These are phyloP conservation scores for Alternaria longipes DNA, from an alignment of 2,329 filamentous ascomycete species.

Conservation along the genomic window DNA sequence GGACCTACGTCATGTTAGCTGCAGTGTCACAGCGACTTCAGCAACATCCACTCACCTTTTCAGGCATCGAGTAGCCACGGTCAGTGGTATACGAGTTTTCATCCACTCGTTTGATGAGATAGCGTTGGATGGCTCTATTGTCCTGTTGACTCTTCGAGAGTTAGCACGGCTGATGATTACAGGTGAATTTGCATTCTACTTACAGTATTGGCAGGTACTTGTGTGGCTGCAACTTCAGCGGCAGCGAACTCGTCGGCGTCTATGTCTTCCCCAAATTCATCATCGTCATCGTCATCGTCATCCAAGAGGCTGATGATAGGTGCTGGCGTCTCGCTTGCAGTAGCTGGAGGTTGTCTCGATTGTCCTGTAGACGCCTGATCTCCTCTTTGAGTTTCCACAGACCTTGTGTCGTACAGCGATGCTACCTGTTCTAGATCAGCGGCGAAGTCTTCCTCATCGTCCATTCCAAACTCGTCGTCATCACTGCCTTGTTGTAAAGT, in stretches of 20 bases:
- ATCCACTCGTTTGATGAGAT: constrained; percentile 78
- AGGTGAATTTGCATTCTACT: constrained; percentile 53
- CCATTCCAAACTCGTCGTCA: constrained; percentile 57
- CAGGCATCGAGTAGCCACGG: constrained; percentile 66
- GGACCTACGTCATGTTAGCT: constrained; percentile 65
- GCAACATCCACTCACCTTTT: constrained; percentile 69
- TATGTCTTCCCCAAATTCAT: constrained; percentile 73
- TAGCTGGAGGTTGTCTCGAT: background rate
- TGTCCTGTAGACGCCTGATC: constrained; percentile 7
- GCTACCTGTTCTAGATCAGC: constrained; percentile 68
- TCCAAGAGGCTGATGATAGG: constrained; percentile 33
- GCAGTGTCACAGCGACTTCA: background rate
- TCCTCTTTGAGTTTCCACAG: constrained; percentile 27
- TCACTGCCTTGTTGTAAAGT: constrained; percentile 34
- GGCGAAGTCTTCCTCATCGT: constrained; percentile 61
- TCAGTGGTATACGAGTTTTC: constrained; percentile 73
- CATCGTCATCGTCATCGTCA: constrained; percentile 27
- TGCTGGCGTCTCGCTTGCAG: constrained; percentile 16
- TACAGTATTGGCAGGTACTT: constrained; percentile 66
- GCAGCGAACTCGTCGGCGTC: constrained; percentile 76
- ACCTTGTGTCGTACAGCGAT: constrained; percentile 62
- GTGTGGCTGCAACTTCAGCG: constrained; percentile 75
- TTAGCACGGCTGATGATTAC: constrained; percentile 64
- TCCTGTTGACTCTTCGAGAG: constrained; percentile 71
- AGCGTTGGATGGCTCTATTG: constrained; percentile 82